These are phyloP conservation scores for Kitagawia praeruptora DNA, from an alignment of 129 eudicot species.

Conservation along the genomic window DNA sequence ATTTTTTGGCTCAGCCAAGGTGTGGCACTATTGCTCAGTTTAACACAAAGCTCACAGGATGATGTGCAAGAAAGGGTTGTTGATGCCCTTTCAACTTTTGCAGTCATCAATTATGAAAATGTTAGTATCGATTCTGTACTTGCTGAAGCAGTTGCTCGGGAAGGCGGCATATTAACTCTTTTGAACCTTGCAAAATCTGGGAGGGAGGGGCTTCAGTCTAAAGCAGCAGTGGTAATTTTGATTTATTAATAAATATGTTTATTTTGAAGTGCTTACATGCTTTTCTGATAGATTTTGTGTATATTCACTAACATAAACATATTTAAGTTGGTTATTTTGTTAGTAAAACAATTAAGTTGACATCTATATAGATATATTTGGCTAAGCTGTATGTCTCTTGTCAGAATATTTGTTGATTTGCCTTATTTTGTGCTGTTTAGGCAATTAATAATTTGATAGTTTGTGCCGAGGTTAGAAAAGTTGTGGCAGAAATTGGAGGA, in stretches of 20 bases:
- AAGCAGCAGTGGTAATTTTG: conserved; percentile 62
- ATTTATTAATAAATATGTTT: neutral
- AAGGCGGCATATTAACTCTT: conserved; percentile 75
- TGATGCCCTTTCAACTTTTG: conserved; percentile 71
- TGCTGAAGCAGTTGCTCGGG: conserved; percentile 74
- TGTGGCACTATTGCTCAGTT: conserved; percentile 55
- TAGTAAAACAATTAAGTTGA: neutral
- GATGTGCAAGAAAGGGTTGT: conserved; percentile 95
- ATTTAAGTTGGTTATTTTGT: neutral
- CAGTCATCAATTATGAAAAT: conserved; percentile 75
- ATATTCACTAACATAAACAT: neutral
- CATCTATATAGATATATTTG: neutral
- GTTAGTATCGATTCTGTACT: conserved; percentile 55
- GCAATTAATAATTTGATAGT: conserved; percentile 79
- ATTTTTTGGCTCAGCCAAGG: conserved; percentile 81
- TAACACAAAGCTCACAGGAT: conserved; percentile 76
- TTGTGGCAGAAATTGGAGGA: conserved; percentile 81
- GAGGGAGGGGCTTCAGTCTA: conserved; percentile 85
- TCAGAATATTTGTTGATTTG: neutral
- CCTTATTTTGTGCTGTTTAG: conserved; percentile 21
- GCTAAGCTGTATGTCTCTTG: neutral
- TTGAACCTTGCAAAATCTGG: conserved; percentile 65
- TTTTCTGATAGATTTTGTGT: neutral
- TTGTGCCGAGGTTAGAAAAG: conserved; percentile 63
- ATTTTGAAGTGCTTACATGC: neutral